Evolutionary conservation across 768 basidiomycete genomes (phyloP), one percentile per base, ranked within the genome.

Genomic region (Amanita muscaria): DNA sequence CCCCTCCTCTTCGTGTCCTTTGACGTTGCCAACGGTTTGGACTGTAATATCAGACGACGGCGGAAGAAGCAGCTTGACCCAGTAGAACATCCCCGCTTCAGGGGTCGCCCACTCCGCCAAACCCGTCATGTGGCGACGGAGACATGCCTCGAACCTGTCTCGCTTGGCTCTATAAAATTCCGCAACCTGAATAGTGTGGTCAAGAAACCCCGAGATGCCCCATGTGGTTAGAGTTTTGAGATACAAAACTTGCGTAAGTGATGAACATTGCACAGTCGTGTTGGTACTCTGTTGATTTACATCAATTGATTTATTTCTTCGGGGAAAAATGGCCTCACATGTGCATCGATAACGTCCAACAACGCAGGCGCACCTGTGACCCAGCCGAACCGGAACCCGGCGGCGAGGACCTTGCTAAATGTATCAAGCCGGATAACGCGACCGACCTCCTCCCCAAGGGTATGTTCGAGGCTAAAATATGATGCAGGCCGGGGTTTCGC

Each of bases 21-120:
- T 32, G 5, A 3, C 30, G 6, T 23, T 23, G 7, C n/a, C 24
- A n/a, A 40, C 16, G 24, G 29, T n/a, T 33, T 23, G 29, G 24
- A 31, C 7, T 19, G 22, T 31, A 11, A 34, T 12, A 5, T 34
- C 7, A 14, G 32, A 33, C 12, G 31, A 21, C 9, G 27, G 47
- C 37, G 51, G 53, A 15, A 52, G 44, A 54, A 44, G 44, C 55
- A 59, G 46, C 56, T 66, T 79, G 8, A 39, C 77, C 84, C 87
- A 91, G 59, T 88, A 77, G 67, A 92, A 93, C 87, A 93, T 88
- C 44, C 86, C 83, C n/a, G 83, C 76, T 53, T 79, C 74, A 4
- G 85, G 85, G 0, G 66, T 59, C 32, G 57, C 64, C 81, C 80
- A 84, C 62, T 81, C 76, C 12, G 78, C 88, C 30, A 92, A 64